Percentiles rank a stretch among this genome's conserved stretches.
Evolutionary conservation across 164 flowering plant species (phyloP).

Genomic region (Nelumbo lutea): DNA sequence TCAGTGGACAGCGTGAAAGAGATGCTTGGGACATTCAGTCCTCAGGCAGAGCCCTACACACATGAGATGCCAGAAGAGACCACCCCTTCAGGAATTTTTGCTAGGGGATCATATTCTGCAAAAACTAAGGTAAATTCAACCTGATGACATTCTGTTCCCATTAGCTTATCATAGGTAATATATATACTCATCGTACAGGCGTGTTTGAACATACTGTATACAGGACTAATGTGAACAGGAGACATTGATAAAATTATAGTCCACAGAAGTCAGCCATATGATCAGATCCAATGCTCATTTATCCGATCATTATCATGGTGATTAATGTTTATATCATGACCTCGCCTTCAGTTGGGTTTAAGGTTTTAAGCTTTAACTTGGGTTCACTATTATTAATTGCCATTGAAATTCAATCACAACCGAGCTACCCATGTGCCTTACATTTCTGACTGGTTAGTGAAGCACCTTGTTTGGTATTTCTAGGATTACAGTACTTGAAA

Average conservation of each 20-base stretch:
- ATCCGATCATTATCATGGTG: background rate
- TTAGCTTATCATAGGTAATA: background rate
- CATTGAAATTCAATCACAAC: background rate
- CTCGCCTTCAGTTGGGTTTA: no score
- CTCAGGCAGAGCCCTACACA: conserved; percentile 54
- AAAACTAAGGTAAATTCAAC: conserved; percentile 45
- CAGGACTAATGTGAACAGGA: no score
- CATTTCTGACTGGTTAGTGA: no score
- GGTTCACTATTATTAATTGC: background rate
- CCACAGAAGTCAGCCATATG: no score
- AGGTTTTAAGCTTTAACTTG: no score
- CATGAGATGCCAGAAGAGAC: conserved; percentile 59
- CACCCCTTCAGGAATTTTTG: conserved; percentile 69
- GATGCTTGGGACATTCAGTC: conserved; percentile 77
- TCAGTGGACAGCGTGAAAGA: conserved; percentile 61
- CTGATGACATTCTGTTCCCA: background rate
- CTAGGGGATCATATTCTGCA: conserved; percentile 65
- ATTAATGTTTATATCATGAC: no score
- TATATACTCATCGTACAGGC: no score
- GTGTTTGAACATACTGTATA: no score
- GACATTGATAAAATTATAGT: no score
- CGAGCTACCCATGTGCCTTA: no score
- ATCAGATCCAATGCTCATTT: background rate
- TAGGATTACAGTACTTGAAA: background rate
- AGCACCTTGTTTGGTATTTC: no score